A percentile compares a stretch with the other conserved stretches of the same genome.
These are phyloP conservation scores for Talaromyces piceae DNA, from an alignment of 2,329 filamentous ascomycete genomes.

Conservation along the genomic window DNA sequence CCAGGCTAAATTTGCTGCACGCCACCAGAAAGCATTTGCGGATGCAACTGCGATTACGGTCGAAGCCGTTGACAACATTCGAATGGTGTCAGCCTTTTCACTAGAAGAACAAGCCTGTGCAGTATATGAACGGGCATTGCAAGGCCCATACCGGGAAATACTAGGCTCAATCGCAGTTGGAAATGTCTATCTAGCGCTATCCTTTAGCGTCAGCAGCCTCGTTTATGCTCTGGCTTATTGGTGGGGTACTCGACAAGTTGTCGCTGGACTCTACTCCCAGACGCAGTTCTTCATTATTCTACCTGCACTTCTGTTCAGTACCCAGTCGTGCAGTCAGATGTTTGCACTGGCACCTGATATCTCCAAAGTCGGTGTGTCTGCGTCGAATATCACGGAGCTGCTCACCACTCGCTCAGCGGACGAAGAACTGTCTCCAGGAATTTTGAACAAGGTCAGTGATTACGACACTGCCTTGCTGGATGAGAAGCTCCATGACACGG, in stretches of 20 bases:
- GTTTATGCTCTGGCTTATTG: constrained; percentile 67
- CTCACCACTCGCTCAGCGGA: constrained; percentile 24
- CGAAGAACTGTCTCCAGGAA: constrained; percentile 14
- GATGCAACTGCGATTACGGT: constrained; percentile 38
- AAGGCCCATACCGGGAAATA: constrained; percentile 37
- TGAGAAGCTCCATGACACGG: constrained; percentile 21
- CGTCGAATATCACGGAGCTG: constrained; percentile 46
- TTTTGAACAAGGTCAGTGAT: not conserved
- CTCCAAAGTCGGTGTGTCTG: constrained; percentile 54
- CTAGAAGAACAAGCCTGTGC: constrained; percentile 38
- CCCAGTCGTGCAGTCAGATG: constrained; percentile 61
- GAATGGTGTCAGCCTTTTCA: constrained; percentile 38
- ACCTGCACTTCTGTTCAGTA: constrained; percentile 58
- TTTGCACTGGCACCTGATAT: constrained; percentile 64
- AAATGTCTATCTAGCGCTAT: constrained; percentile 29
- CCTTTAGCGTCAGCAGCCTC: constrained; percentile 44
- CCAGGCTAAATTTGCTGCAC: constrained; percentile 49
- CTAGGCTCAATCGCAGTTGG: constrained; percentile 37
- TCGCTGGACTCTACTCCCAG: constrained; percentile 53
- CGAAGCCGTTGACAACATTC: constrained; percentile 41
- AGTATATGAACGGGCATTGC: constrained; percentile 32
- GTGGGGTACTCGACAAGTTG: constrained; percentile 63
- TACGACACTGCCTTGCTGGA: constrained; percentile 11
- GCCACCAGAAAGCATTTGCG: constrained; percentile 39
- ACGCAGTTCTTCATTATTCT: constrained; percentile 63